phyloP scores from a whole-genome alignment of 169 alveolate genomes.

The Plasmodium inui region DNA sequence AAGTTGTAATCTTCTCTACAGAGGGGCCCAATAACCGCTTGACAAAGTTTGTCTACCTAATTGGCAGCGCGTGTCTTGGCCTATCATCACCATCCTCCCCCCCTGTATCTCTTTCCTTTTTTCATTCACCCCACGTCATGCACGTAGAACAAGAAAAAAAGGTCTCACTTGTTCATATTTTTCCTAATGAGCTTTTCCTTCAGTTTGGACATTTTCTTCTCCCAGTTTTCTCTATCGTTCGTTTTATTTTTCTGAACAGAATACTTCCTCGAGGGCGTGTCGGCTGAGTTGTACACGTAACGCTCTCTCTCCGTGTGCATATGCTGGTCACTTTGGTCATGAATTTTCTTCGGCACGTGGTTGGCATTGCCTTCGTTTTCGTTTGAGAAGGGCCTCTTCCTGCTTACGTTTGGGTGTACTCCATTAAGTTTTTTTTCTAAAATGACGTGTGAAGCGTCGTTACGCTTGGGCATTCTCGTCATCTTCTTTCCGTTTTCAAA shows the following conservation, averaged over 20 bases:
- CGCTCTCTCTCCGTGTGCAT: conserved; percentile 19
- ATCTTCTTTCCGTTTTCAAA: conserved; percentile 1
- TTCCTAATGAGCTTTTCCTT: conserved; percentile 56
- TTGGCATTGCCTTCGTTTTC: conserved; percentile 31
- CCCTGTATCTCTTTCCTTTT: neutral
- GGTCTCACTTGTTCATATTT: conserved; percentile 25
- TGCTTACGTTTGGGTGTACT: conserved; percentile 4
- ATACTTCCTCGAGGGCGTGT: conserved; percentile 19
- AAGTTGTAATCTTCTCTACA: neutral
- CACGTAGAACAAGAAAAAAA: neutral
- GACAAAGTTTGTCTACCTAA: neutral
- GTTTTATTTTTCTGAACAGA: conserved; percentile 5
- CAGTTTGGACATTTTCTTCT: conserved; percentile 67
- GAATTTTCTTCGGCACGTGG: neutral
- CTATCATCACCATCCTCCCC: neutral
- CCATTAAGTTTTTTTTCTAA: conserved; percentile 20
- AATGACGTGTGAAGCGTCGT: neutral
- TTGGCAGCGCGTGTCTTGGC: neutral
- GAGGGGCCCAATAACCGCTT: neutral
- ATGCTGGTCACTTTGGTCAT: conserved; percentile 15
- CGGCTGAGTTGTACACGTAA: conserved; percentile 21
- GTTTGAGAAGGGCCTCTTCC: conserved; percentile 20
- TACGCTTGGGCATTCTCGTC: neutral
- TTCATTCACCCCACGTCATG: neutral
- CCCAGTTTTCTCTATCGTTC: conserved; percentile 68